These are phyloP conservation scores for Corynespora cassiicola DNA, from an alignment of 2,329 filamentous ascomycete genomes.

Conservation along the genomic window DNA sequence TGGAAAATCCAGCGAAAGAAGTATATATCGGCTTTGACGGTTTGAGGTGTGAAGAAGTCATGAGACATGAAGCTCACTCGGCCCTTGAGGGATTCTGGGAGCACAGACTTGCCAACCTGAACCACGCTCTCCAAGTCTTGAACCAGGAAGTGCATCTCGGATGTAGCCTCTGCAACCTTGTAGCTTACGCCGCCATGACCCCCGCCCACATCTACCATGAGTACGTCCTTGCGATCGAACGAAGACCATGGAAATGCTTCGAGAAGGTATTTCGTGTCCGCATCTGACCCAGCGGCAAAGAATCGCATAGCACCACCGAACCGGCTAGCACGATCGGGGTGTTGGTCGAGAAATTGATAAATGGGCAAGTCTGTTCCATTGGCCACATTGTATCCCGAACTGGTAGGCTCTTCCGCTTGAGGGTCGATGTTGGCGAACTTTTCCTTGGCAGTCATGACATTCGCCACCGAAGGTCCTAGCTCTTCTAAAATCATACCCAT, in stretches of 20 bases:
- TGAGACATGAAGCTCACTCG: slow-evolving; percentile 6
- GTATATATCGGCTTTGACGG: slow-evolving; percentile 47
- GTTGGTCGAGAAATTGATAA: background rate
- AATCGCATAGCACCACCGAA: slow-evolving; percentile 3
- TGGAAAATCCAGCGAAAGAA: slow-evolving; percentile 65
- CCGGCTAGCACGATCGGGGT: background rate
- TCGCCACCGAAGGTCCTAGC: too few species aligned
- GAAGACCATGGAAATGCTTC: slow-evolving; percentile 4
- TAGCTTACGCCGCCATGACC: too few species aligned
- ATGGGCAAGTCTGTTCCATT: background rate
- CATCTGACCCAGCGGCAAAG: background rate
- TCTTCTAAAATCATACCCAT: too few species aligned
- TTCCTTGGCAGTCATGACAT: too few species aligned
- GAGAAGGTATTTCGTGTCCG: slow-evolving; percentile 1
- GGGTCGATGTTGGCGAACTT: too few species aligned
- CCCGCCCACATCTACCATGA: slow-evolving; percentile 9
- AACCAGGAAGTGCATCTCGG: slow-evolving; percentile 2
- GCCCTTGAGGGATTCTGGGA: background rate
- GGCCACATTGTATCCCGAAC: too few species aligned
- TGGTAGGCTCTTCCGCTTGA: too few species aligned
- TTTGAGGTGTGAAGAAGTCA: slow-evolving; percentile 13
- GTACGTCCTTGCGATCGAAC: background rate
- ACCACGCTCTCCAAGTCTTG: slow-evolving; percentile 8
- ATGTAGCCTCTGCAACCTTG: too few species aligned
- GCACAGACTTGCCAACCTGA: too few species aligned